A percentile compares a stretch with the other conserved stretches of the same genome.
Evolutionary conservation across 2,329 filamentous ascomycete species (phyloP).

Genomic region (Cladosporium cucumerinum): DNA sequence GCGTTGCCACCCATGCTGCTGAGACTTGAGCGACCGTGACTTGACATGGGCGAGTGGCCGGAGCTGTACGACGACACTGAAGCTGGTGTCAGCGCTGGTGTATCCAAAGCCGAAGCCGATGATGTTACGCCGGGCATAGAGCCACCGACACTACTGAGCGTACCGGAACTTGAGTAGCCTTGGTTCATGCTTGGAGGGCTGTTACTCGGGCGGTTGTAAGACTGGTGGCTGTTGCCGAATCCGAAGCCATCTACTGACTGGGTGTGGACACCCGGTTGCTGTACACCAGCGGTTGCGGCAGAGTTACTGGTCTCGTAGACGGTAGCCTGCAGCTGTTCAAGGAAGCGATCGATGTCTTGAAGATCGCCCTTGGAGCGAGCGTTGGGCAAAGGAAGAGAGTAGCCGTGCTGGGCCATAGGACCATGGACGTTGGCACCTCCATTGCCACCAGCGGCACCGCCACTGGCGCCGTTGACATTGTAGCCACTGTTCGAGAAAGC

Average conservation of each 20-base stretch:
- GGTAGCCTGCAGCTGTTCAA: conserved; percentile 93
- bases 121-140: conserved; percentile 37
- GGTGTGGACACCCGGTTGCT: conserved; percentile 69
- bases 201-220: conserved; percentile 53
- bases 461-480: conserved; percentile 23
- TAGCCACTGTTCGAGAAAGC: conserved; percentile 29
- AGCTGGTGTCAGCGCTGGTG: conserved; percentile 72
- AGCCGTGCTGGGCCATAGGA: conserved; percentile 69
- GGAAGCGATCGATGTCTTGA: conserved; percentile 87
- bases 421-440: conserved; percentile 47
- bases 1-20: conserved; percentile 50
- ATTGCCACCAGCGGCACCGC: conserved; percentile 15
- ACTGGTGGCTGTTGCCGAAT: conserved; percentile 52
- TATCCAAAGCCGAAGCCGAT: conserved; percentile 54
- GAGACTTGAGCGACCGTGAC: conserved; percentile 57
- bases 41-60: conserved; percentile 73
- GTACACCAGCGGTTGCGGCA: conserved; percentile 72
- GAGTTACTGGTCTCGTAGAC: conserved; percentile 85
- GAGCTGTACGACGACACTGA: conserved; percentile 73
- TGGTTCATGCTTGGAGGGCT: conserved; percentile 48
- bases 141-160: conserved; percentile 37
- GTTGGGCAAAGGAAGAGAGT: conserved; percentile 85
- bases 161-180: conserved; percentile 22
- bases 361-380: conserved; percentile 91
- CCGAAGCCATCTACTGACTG: conserved; percentile 40